phyloP scores from a whole-genome alignment of 1,284 basidiomycete genomes.

The Marasmius fiardii region DNA sequence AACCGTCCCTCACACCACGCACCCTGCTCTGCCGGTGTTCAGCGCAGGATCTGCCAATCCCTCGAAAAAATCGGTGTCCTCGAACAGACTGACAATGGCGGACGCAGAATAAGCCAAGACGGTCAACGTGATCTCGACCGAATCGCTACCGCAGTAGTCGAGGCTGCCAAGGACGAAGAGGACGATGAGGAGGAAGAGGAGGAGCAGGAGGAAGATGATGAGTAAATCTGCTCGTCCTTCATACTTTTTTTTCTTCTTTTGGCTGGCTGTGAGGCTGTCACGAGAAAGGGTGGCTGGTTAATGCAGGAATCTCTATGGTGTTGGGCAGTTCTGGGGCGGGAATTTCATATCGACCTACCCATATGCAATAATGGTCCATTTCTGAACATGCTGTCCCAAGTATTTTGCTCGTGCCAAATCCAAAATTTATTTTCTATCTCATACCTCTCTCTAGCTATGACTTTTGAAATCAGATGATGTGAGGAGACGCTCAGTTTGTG shows the following conservation, averaged over 20 bases:
- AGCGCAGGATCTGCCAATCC: conserved; percentile 92
- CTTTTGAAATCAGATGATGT: no score
- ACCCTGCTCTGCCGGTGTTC: conserved; percentile 82
- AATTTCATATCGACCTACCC: neutral
- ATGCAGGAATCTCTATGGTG: neutral
- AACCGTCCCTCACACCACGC: conserved; percentile 95
- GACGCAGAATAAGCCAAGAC: conserved; percentile 95
- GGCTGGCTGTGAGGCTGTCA: neutral
- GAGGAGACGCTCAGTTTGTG: no score
- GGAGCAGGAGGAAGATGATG: conserved; percentile 72
- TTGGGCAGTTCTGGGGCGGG: neutral
- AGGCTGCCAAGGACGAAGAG: conserved; percentile 81
- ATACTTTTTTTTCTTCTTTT: neutral
- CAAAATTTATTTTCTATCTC: no score
- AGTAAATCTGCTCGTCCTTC: conserved; percentile 20
- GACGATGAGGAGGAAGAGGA: conserved; percentile 88
- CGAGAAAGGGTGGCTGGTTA: neutral
- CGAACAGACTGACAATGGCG: conserved; percentile 92
- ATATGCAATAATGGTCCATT: no score
- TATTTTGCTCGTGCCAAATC: no score
- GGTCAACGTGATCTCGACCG: conserved; percentile 98
- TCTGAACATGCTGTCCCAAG: no score
- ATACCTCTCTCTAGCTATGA: no score
- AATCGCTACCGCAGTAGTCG: conserved; percentile 95
- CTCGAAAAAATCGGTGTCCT: conserved; percentile 99